These are phyloP conservation scores for Lepidopterella palustris DNA, from an alignment of 495 filamentous ascomycete species.

Conservation along the genomic window DNA sequence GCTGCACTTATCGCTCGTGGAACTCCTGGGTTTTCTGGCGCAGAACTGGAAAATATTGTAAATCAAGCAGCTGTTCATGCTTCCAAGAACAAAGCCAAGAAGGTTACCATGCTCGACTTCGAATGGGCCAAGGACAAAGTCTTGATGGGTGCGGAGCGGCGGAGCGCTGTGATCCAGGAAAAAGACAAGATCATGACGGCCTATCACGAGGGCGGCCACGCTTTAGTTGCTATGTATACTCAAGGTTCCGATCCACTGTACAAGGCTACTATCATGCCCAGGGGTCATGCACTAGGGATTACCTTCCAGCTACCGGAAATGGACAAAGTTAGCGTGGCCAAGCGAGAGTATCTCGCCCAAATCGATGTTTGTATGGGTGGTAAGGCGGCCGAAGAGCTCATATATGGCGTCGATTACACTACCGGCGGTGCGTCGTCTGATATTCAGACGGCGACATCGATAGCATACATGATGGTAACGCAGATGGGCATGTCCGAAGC, in stretches of 20 bases:
- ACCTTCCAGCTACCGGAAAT: conserved; percentile 82
- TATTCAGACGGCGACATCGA: conserved; percentile 67
- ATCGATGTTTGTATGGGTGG: conserved; percentile 87
- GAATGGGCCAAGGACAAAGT: conserved; percentile 99
- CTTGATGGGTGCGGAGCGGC: conserved; percentile 91
- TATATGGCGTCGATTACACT: conserved; percentile 81
- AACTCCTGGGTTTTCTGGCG: conserved; percentile 88
- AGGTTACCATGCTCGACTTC: conserved; percentile 72
- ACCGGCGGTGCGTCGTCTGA: conserved; percentile 64
- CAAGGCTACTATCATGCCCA: conserved; percentile 94
- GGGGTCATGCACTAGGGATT: conserved; percentile 76
- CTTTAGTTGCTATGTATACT: conserved; percentile 78
- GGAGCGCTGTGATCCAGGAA: conserved; percentile 77
- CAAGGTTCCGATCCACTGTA: conserved; percentile 68
- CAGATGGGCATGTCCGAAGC: conserved; percentile 79
- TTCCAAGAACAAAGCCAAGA: conserved; percentile 65
- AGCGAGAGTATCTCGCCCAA: conserved; percentile 61
- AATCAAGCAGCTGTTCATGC: conserved; percentile 94
- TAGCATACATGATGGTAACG: conserved; percentile 81
- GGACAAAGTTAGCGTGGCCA: conserved; percentile 75
- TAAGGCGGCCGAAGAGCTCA: conserved; percentile 88
- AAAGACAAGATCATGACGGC: conserved; percentile 86
- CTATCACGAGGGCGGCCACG: conserved; percentile 96
- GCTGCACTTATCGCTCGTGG: conserved; percentile 72
- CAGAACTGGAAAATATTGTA: conserved; percentile 90